A percentile compares a stretch with the other conserved stretches of the same genome.
Conservation (phyloP, 169 alveolate genomes). For the Eimeria maxima region DNA sequence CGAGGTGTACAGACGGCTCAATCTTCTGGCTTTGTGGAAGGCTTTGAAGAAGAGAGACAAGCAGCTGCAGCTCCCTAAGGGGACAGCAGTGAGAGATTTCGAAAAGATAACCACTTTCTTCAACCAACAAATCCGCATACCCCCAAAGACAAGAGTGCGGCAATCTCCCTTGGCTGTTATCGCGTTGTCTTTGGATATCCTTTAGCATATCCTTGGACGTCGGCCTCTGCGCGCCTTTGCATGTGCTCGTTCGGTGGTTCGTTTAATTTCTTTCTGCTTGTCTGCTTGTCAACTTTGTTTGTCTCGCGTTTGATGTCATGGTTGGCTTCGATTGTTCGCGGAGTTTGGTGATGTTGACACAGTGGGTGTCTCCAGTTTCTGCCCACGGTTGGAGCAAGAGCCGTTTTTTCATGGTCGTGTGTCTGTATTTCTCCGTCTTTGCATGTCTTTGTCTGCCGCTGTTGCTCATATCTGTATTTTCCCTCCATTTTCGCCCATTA, state of each 20-base stretch:
- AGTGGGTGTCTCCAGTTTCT: no score
- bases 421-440: background rate
- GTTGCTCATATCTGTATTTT: background rate
- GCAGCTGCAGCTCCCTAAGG: slow-evolving; percentile 32
- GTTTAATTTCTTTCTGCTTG: background rate
- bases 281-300: background rate
- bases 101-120: slow-evolving; percentile 19
- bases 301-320: background rate
- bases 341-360: no score
- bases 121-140: slow-evolving; percentile 26
- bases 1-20: slow-evolving; percentile 88
- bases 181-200: background rate
- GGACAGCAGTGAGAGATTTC: slow-evolving; percentile 23
- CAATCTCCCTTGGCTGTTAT: background rate
- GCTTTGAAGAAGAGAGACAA: slow-evolving; percentile 91
- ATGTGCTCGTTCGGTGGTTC: background rate
- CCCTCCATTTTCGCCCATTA: background rate
- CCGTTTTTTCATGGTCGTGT: no score
- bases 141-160: slow-evolving; percentile 31
- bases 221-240: background rate
- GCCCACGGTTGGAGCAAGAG: no score
- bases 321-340: background rate
- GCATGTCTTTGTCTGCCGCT: background rate
- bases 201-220: background rate
- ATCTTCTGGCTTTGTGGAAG: slow-evolving; percentile 91